Base-by-base conservation (phyloP, 139 green algal species). In the Haematococcus sp. region DNA sequence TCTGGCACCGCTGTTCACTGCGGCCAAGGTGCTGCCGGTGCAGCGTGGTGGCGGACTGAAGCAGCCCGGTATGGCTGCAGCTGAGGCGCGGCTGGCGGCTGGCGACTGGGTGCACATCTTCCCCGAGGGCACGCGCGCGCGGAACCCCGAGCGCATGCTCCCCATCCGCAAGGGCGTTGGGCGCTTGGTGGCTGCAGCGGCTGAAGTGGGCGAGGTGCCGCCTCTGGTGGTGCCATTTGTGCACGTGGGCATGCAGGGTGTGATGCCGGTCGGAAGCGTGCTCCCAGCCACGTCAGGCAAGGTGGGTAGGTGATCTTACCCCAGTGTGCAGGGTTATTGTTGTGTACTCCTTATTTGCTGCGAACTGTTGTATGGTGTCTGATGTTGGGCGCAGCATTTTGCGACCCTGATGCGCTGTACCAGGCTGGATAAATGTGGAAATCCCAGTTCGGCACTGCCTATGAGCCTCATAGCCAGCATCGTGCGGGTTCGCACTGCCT, bases 21-120 rank as follows among this genome's bases (percentile, higher is more conserved):
- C 90, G 2, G 89, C 76, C 27, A 94, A 96, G 77, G 89, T 95
- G 52, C 84, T 98, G 34, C 92, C 93, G 0, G 86, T 98, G n/a
- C 89, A 93, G 80, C 82, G 93, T 1, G 93, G 93, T 13, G 86
- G 73, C 2, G 93, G 93, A 17, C 61, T 96, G 64, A 34, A 79
- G 46, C 93, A 98, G 81, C 76, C 81, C 4, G 93, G 90, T 60
- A 92, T 97, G 84, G 72, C 61, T 49, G 86, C 86, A 55, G 88
- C 92, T 27, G 81, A 91, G 68, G 66, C 67, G 4, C 82, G 80
- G 17, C 78, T 97, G 68, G 56, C 46, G 0, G 55, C 60, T 1
- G 93, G 93, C 11, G 91, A 95, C 33, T 98, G 93, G 93, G 63
- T 98, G 68, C 93, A 98, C 86, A 91, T 98, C 23, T 98, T 98